Base-by-base conservation (phyloP, 768 basidiomycete genomes). In the Lactifluus piperatus region DNA sequence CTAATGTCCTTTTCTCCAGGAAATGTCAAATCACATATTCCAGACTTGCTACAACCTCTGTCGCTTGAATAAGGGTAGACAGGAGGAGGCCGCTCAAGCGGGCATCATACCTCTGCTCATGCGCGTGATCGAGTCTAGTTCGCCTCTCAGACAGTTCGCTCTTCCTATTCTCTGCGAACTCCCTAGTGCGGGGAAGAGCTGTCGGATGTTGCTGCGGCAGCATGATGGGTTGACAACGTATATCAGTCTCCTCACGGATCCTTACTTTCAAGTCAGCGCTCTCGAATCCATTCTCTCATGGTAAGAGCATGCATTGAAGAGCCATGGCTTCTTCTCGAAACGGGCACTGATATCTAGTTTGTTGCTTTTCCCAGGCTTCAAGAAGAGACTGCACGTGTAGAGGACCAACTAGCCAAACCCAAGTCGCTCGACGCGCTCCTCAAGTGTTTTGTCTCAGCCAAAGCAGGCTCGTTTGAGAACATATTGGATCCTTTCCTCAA, bases 31-130 rank as follows among this genome's bases (percentile, higher is more conserved):
- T 63, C 93, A 97, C 66, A 84, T 97, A 60, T 94, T 98, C 79
- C 94, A 97, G 72, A 93, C 94, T 2, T 92, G 94, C 67, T 98
- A 91, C 76, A 95, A 95, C 65, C 85, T 99, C 18, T 97, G 94
- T 69, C 84, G 94, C 6, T 75, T 99, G 60, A 94, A 94, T 73
- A 97, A 97, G 72, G 82, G 84, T 2, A 79, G 97, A 51, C 95
- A 98, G 71, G 97, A 97, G 72, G 97, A 98, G 71, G 94, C 97
- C 13, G 95, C 94, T 1, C 88, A 94, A 68, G 92, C 92, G 8
- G 95, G 94, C 11, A 92, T 97, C 57, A 85, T 99, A 26, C 94
- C 97, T 3, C 83, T 89, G 65, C 79, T 99, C 43, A 90, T 93
- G 71, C 83, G 85, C 5, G 88, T 97, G 54, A 91, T 97, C 64